Percentiles rank a stretch among this genome's conserved stretches.
Evolutionary conservation across 2,329 filamentous ascomycete genomes (phyloP).

Genomic region (Botrytis fragariae): DNA sequence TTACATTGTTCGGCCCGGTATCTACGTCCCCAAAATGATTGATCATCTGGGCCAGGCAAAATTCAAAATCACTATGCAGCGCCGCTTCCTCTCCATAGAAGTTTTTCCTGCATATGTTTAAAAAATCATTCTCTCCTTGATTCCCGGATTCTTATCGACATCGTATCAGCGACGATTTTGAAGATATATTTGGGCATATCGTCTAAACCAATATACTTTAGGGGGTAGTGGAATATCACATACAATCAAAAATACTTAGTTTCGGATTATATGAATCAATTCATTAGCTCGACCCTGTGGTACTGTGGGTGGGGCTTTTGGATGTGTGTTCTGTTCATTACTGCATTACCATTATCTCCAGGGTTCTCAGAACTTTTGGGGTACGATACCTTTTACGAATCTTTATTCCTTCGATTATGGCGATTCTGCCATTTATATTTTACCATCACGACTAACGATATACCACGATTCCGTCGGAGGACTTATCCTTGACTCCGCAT

Average conservation of each 20-base stretch:
- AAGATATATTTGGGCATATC: neutral
- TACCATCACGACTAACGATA: neutral
- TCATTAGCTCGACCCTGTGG: neutral
- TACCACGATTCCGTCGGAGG: neutral
- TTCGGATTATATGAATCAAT: neutral
- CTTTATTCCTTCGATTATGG: neutral
- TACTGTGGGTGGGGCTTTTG: neutral
- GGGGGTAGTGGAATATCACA: neutral
- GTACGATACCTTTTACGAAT: neutral
- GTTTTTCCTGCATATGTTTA: neutral
- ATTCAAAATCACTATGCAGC: neutral
- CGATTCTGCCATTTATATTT: neutral
- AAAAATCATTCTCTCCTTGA: neutral
- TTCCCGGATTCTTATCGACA: accelerated
- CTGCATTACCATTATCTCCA: accelerated
- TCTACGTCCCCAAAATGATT: neutral
- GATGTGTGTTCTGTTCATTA: neutral
- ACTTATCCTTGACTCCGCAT: too few relatives aligned
- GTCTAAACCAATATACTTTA: neutral
- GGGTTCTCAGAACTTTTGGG: accelerated
- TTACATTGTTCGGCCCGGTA: neutral
- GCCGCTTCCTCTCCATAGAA: neutral
- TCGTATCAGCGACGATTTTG: neutral
- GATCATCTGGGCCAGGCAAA: too few relatives aligned
- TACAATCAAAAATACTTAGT: neutral